Evolutionary conservation across 768 basidiomycete genomes (phyloP).

Genomic region (Amanita thiersii): DNA sequence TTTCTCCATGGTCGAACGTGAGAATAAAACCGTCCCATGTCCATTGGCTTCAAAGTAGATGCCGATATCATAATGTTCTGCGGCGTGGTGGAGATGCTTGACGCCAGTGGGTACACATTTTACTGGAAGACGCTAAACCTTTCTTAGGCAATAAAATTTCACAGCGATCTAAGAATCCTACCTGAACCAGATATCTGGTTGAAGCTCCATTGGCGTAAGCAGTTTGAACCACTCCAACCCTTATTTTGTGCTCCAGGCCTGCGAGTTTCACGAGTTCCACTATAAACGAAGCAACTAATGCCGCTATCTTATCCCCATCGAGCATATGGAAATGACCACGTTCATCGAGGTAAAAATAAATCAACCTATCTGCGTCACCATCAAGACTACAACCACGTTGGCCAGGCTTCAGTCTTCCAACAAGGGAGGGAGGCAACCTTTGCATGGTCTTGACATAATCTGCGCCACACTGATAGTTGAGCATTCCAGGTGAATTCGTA

Average conservation of each 20-base stretch:
- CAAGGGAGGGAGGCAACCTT: slow-evolving; percentile 72
- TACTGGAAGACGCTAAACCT: slow-evolving; percentile 75
- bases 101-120: slow-evolving; percentile 95
- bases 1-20: slow-evolving; percentile 55
- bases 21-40: slow-evolving; percentile 96
- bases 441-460: slow-evolving; percentile 96
- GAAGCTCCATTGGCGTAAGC: slow-evolving; percentile 98
- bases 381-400: slow-evolving; percentile 91
- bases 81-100: slow-evolving; percentile 96
- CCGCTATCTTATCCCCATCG: slow-evolving; percentile 97
- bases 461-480: slow-evolving; percentile 89
- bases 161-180: slow-evolving; percentile 25
- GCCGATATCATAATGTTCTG: slow-evolving; percentile 89
- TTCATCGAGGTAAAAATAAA: slow-evolving; percentile 89
- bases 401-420: slow-evolving; percentile 51
- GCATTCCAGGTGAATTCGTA: slow-evolving; percentile 53
- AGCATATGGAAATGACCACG: slow-evolving; percentile 78
- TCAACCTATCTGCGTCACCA: slow-evolving; percentile 94
- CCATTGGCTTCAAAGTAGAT: slow-evolving; percentile 99
- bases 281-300: slow-evolving; percentile 87
- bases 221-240: slow-evolving; percentile 95
- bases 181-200: slow-evolving; percentile 83
- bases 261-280: slow-evolving; percentile 82
- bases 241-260: slow-evolving; percentile 67
- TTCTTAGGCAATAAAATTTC: not conserved